Base-by-base conservation (phyloP, 2,329 filamentous ascomycete genomes). In the Thielaviopsis musarum region DNA sequence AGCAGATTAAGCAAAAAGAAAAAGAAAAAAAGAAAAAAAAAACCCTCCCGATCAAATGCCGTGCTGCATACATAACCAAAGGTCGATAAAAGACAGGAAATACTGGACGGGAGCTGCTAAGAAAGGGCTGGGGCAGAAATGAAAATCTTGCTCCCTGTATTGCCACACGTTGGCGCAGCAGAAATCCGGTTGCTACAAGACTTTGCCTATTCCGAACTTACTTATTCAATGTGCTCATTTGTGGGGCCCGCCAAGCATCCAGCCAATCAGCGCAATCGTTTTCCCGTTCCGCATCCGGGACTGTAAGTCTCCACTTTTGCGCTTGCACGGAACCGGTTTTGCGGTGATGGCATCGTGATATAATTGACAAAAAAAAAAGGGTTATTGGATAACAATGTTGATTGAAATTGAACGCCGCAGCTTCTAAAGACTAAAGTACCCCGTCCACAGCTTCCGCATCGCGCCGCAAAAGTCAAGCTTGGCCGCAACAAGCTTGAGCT, bases 401-500 rank as follows among this genome's bases (percentile, higher is more conserved):
- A 28, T 3, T 7, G 26, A 4, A 3, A 28, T 7, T 28, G 26
- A n/a, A n/a, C n/a, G n/a, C n/a, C 26, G 4, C 26, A 28, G 26
- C 30, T 30, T 21, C 54, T 56, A 62, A n/a, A 69, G 56, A 64
- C 67, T 66, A 54, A 69, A 69, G 56, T 66, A 64, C 0, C 68
- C 68, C 7, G 66, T 66, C 64, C 67, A 66, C 49, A 68, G n/a
- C 19, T 24, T 55, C 54, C 48, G 70, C 28, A 71, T 71, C 6
- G 72, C 65, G 3, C 65, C 63, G 2, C 63, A 52, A 0, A 67
- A 67, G 52, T 73, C 71, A 53, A 71, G 72, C 54, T 66, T 67
- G 17, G 61, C 54, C 1, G 66, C 64, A 4, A 70, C 59, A 1
- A 38, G 58, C 61, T 65, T 65, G 30, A 73, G 63, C 53, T 63